A percentile compares a stretch with the other conserved stretches of the same genome.
Conservation (phyloP, 2,329 filamentous ascomycete species). For the Alternaria tenuissima region DNA sequence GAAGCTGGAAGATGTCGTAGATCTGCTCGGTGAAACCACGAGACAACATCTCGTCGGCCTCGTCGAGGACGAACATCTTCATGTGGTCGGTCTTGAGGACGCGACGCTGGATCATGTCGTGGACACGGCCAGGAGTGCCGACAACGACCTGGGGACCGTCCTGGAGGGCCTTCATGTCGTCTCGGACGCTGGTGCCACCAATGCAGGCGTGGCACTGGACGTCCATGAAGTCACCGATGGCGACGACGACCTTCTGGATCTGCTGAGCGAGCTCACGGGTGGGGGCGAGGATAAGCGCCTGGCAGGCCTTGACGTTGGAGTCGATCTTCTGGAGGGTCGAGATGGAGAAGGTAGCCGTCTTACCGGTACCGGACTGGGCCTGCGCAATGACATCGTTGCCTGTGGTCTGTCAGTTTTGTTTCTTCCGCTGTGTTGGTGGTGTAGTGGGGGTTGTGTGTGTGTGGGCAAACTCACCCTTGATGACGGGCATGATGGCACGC, state of each 20-base stretch:
- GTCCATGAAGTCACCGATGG: constrained; percentile 99
- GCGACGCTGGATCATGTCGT: constrained; percentile 99
- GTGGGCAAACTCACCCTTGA: constrained; percentile 78
- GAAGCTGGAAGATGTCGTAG: constrained; percentile 99
- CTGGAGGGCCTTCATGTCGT: constrained; percentile 97
- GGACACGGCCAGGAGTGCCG: constrained; percentile 96
- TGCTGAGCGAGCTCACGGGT: constrained; percentile 99
- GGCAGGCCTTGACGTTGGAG: constrained; percentile 91
- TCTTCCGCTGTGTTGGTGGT: constrained; percentile 1
- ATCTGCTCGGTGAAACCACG: constrained; percentile 99
- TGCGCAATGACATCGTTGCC: constrained; percentile 99
- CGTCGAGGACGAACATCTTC: constrained; percentile 99
- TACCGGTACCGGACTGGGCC: constrained; percentile 99
- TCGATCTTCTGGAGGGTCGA: constrained; percentile 99
- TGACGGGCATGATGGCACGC: constrained; percentile 99
- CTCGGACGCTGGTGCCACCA: constrained; percentile 96
- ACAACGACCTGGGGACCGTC: constrained; percentile 97
- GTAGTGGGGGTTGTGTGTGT: not conserved
- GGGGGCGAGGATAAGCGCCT: constrained; percentile 96
- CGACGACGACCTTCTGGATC: constrained; percentile 99
- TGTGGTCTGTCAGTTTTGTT: constrained; percentile 38
- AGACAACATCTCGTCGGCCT: constrained; percentile 99
- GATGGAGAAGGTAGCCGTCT: constrained; percentile 99
- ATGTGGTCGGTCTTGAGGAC: constrained; percentile 96
- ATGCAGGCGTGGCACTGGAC: constrained; percentile 99